Evolutionary conservation across 305 asterid genomes (phyloP).

Genomic region (Rubia peregrina): DNA sequence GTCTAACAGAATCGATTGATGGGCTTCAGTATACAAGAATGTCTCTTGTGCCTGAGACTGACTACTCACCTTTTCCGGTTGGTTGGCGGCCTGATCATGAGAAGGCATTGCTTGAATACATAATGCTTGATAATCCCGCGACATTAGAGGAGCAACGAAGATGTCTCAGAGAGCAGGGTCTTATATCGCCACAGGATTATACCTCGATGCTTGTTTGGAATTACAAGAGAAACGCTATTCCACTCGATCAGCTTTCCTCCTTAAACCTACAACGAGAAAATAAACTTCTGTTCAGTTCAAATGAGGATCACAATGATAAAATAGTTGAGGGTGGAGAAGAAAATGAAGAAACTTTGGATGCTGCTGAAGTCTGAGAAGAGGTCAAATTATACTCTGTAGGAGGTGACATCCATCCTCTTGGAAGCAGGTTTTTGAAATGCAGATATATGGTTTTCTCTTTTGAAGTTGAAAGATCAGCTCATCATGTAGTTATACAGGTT

Average conservation of each 20-base stretch:
- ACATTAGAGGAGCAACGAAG: conserved; percentile 67
- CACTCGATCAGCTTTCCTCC: conserved; percentile 42
- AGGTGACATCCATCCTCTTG: conserved; percentile 23
- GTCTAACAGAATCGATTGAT: conserved; percentile 82
- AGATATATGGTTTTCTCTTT: neutral
- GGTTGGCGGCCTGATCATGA: conserved; percentile 94
- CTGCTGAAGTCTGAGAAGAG: conserved; percentile 39
- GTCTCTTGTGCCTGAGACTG: conserved; percentile 96
- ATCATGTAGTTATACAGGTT: neutral
- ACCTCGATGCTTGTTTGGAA: conserved; percentile 95
- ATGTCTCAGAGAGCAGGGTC: conserved; percentile 66
- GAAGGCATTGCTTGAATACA: conserved; percentile 74
- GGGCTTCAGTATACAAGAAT: conserved; percentile 88
- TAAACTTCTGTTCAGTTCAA: conserved; percentile 39
- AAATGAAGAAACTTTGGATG: conserved; percentile 36
- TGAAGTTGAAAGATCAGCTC: neutral
- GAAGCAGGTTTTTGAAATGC: conserved; percentile 16
- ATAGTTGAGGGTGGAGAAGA: conserved; percentile 36
- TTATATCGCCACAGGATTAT: conserved; percentile 88
- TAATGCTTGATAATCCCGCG: conserved; percentile 56
- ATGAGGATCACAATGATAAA: conserved; percentile 26
- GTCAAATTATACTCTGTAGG: conserved; percentile 6
- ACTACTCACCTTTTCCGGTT: conserved; percentile 76
- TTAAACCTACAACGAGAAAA: conserved; percentile 25
- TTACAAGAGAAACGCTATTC: conserved; percentile 65